Percentiles rank a stretch among this genome's conserved stretches.
Evolutionary conservation across 2,329 filamentous ascomycete genomes (phyloP).

Genomic region (Coleophoma cylindrospora): DNA sequence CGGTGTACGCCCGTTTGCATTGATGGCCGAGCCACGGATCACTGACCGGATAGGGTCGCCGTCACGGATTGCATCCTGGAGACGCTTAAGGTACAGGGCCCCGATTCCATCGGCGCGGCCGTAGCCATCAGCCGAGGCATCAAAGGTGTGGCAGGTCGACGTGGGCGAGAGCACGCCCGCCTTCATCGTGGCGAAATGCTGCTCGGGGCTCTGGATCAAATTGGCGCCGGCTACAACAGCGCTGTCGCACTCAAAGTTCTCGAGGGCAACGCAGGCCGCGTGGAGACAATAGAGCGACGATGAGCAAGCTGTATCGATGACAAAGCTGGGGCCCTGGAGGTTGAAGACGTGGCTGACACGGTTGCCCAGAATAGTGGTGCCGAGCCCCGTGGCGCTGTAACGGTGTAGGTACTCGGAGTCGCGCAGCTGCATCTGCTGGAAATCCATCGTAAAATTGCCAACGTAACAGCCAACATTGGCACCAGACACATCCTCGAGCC

Average conservation of each 20-base stretch:
- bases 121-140: slow-evolving; percentile 52
- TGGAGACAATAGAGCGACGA: slow-evolving; percentile 49
- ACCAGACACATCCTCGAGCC: slow-evolving; percentile 9
- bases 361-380: slow-evolving; percentile 13
- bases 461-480: slow-evolving; percentile 10
- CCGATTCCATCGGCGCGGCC: slow-evolving; percentile 57
- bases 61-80: slow-evolving; percentile 50
- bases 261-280: slow-evolving; percentile 42
- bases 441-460: slow-evolving; percentile 10
- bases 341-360: slow-evolving; percentile 26
- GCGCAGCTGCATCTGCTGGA: neutral
- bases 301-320: slow-evolving; percentile 44
- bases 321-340: slow-evolving; percentile 20
- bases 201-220: too few relatives aligned
- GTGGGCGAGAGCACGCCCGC: too few relatives aligned
- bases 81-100: slow-evolving; percentile 50
- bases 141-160: slow-evolving; percentile 50
- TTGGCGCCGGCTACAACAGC: slow-evolving; percentile 8
- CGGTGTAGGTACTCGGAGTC: slow-evolving; percentile 15
- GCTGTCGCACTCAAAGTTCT: slow-evolving; percentile 32
- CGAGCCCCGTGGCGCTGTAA: slow-evolving; percentile 11
- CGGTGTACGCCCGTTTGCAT: slow-evolving; percentile 49
- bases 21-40: slow-evolving; percentile 45
- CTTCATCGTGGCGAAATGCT: too few relatives aligned
- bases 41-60: slow-evolving; percentile 52